A percentile compares a stretch with the other conserved stretches of the same genome.
Conservation (phyloP, 345 rosid genomes). For the Trapa incisa region DNA sequence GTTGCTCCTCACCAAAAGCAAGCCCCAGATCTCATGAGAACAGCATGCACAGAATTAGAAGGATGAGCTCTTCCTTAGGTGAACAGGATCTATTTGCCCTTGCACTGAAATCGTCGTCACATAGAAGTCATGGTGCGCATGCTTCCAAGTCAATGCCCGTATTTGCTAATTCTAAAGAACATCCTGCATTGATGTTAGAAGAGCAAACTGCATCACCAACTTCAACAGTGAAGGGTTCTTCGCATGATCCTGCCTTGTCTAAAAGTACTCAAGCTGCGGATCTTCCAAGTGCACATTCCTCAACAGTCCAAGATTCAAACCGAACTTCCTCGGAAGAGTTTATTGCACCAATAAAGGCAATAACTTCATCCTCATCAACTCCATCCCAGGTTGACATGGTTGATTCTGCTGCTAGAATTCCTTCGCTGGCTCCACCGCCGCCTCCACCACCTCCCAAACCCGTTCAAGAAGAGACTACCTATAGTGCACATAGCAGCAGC, state of each 20-base stretch:
- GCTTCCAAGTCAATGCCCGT: slow-evolving; percentile 1
- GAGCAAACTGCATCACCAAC: slow-evolving; percentile 25
- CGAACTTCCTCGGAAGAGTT: slow-evolving; percentile 10
- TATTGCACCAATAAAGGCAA: slow-evolving; percentile 14
- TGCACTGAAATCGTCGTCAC: slow-evolving; percentile 1
- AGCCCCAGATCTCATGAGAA: slow-evolving; percentile 34
- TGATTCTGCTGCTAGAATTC: slow-evolving; percentile 14
- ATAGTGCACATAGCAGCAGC: background rate
- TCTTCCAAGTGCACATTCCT: slow-evolving; percentile 10
- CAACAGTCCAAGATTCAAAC: slow-evolving; percentile 9
- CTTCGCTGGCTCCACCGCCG: background rate
- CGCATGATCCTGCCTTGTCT: slow-evolving; percentile 15
- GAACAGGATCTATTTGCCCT: slow-evolving; percentile 11
- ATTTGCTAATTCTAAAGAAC: slow-evolving; percentile 9
- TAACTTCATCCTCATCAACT: slow-evolving; percentile 19
- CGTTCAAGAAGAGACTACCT: background rate
- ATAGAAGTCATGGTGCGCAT: background rate
- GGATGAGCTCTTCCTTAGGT: slow-evolving; percentile 17
- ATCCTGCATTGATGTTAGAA: slow-evolving; percentile 16
- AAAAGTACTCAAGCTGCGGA: slow-evolving; percentile 10
- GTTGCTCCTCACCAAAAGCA: slow-evolving; percentile 29
- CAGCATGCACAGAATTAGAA: slow-evolving; percentile 15
- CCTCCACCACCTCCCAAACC: slow-evolving; percentile 4
- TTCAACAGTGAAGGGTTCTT: slow-evolving; percentile 15
- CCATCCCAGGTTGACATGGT: slow-evolving; percentile 15